Evolutionary conservation across 345 rosid genomes (phyloP).

Genomic region (Gossypium australe): DNA sequence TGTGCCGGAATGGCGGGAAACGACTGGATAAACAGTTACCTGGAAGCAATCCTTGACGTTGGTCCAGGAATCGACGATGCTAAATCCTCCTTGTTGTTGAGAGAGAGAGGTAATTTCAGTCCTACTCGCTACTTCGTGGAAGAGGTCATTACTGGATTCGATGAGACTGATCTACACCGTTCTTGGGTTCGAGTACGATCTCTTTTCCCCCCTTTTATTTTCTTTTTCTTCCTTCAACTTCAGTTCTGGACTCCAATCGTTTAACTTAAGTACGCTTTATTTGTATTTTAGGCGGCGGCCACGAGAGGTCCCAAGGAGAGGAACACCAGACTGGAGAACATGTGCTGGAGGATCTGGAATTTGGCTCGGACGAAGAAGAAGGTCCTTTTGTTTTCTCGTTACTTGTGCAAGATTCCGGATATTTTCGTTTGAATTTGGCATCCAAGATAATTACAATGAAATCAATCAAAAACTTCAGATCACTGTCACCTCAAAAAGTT

Average conservation of each 20-base stretch:
- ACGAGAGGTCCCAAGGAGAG: conserved; percentile 78
- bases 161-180: conserved; percentile 87
- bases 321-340: conserved; percentile 76
- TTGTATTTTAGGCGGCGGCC: conserved; percentile 51
- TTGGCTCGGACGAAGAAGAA: conserved; percentile 81
- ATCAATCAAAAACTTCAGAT: neutral
- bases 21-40: conserved; percentile 65
- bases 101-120: conserved; percentile 76
- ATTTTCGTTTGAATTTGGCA: too few relatives aligned
- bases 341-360: conserved; percentile 92
- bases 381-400: conserved; percentile 21
- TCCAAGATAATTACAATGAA: neutral
- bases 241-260: neutral
- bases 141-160: conserved; percentile 71
- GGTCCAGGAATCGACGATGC: conserved; percentile 42
- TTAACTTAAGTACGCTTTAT: neutral
- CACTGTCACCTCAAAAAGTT: neutral
- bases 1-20: conserved; percentile 49
- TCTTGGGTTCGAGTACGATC: conserved; percentile 60
- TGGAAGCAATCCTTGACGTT: conserved; percentile 63
- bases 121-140: conserved; percentile 71
- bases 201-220: neutral
- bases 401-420: neutral
- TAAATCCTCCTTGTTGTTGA: conserved; percentile 54
- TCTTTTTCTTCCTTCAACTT: neutral